Conservation (phyloP, 2,329 filamentous ascomycete genomes). For the Massarina eburnea region DNA sequence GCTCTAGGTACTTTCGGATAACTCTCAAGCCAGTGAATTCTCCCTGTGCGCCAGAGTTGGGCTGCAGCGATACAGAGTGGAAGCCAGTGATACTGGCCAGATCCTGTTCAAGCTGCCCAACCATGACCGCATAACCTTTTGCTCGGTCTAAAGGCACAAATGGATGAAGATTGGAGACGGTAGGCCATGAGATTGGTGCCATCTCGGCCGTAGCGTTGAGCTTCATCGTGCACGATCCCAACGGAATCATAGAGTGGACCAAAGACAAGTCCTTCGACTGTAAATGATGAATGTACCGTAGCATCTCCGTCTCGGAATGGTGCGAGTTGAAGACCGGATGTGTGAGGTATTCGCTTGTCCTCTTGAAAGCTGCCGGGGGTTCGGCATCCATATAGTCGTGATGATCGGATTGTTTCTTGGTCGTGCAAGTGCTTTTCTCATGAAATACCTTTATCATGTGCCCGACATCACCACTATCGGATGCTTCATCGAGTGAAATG, state of each 20-base stretch:
- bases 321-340: slow-evolving; percentile 94
- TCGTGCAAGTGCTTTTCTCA: slow-evolving; percentile 36
- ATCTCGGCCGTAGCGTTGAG: slow-evolving; percentile 93
- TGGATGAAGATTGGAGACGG: slow-evolving; percentile 79
- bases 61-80: slow-evolving; percentile 84
- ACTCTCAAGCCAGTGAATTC: slow-evolving; percentile 89
- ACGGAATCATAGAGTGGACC: slow-evolving; percentile 95
- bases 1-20: slow-evolving; percentile 81
- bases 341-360: slow-evolving; percentile 75
- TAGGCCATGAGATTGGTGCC: slow-evolving; percentile 77
- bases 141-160: slow-evolving; percentile 67
- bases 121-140: slow-evolving; percentile 69
- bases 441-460: slow-evolving; percentile 60
- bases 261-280: slow-evolving; percentile 93
- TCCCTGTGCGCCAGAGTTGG: slow-evolving; percentile 94
- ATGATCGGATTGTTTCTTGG: slow-evolving; percentile 7
- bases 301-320: slow-evolving; percentile 90
- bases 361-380: slow-evolving; percentile 60
- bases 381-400: slow-evolving; percentile 19
- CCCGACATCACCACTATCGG: slow-evolving; percentile 57
- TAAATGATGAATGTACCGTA: slow-evolving; percentile 90
- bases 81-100: slow-evolving; percentile 85
- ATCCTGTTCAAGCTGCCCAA: slow-evolving; percentile 72
- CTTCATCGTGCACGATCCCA: slow-evolving; percentile 98
- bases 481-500: slow-evolving; percentile 79